phyloP scores from a whole-genome alignment of 116 monocot genomes.

The Phalaenopsis hybrid region DNA sequence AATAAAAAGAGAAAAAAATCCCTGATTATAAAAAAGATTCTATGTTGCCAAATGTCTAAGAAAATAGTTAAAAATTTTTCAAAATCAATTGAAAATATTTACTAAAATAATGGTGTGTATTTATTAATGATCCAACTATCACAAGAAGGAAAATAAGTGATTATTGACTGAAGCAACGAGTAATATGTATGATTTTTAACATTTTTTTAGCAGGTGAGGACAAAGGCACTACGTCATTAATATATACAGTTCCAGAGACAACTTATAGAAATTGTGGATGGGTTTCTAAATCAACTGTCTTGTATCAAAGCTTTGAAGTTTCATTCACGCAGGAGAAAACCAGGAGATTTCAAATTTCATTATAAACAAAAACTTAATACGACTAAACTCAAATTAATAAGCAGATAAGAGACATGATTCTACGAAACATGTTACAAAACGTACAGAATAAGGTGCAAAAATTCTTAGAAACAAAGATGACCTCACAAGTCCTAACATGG shows the following conservation, averaged over 20 bases:
- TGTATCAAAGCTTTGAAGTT: neutral
- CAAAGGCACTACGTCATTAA: too few relatives aligned
- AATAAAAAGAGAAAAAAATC: too few relatives aligned
- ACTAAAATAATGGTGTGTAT: neutral
- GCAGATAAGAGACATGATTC: neutral
- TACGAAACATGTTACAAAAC: neutral
- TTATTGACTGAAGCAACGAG: neutral
- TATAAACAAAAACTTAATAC: neutral
- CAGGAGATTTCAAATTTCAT: neutral
- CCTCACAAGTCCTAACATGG: neutral
- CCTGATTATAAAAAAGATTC: too few relatives aligned
- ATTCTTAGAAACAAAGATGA: neutral
- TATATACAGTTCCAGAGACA: neutral
- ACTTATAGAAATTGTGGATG: neutral
- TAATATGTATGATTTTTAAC: neutral
- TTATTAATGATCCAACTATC: neutral
- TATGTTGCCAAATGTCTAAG: too few relatives aligned
- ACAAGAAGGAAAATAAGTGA: neutral
- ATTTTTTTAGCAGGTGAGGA: too few relatives aligned
- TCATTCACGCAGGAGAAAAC: neutral
- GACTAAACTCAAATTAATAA: neutral
- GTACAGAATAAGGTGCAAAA: neutral
- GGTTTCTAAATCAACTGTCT: neutral
- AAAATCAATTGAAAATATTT: neutral
- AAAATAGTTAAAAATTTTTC: neutral